These are phyloP conservation scores for Prosopis cineraria DNA, from an alignment of 306 rosid genomes.

Conservation along the genomic window DNA sequence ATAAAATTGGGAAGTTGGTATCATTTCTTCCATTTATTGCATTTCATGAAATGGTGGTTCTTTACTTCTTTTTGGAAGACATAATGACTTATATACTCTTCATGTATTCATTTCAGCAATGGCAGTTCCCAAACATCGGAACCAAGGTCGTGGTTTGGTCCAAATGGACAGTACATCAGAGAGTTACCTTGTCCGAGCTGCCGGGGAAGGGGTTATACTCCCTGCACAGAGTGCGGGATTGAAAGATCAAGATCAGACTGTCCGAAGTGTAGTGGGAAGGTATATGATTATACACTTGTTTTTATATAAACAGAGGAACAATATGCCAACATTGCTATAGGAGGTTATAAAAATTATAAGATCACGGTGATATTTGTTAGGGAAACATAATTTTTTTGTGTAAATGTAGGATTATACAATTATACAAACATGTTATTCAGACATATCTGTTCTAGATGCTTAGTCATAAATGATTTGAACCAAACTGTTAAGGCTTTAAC, in stretches of 20 bases:
- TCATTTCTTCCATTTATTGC: not conserved
- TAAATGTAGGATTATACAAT: constrained; percentile 17
- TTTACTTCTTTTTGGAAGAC: not conserved
- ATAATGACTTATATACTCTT: not conserved
- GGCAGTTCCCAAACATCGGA: constrained; percentile 46
- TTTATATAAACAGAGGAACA: not conserved
- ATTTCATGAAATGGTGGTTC: not conserved
- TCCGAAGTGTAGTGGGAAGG: constrained; percentile 84
- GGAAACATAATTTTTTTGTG: constrained; percentile 4
- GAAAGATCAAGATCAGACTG: constrained; percentile 90
- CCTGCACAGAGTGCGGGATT: constrained; percentile 88
- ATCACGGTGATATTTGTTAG: constrained; percentile 2
- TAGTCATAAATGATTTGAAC: constrained; percentile 3
- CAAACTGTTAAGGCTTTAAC: not conserved
- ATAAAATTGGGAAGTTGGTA: constrained; percentile 21
- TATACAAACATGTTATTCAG: not conserved
- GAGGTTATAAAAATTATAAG: constrained; percentile 1
- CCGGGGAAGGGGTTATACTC: constrained; percentile 92
- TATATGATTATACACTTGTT: constrained; percentile 28
- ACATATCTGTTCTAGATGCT: not conserved
- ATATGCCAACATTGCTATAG: not conserved
- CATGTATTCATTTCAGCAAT: constrained; percentile 49
- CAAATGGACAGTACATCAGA: constrained; percentile 85
- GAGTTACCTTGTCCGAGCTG: constrained; percentile 97
- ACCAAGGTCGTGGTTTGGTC: constrained; percentile 89